Evolutionary conservation across 2,329 filamentous ascomycete genomes (phyloP).

Genomic region (Cryphonectria radicalis): DNA sequence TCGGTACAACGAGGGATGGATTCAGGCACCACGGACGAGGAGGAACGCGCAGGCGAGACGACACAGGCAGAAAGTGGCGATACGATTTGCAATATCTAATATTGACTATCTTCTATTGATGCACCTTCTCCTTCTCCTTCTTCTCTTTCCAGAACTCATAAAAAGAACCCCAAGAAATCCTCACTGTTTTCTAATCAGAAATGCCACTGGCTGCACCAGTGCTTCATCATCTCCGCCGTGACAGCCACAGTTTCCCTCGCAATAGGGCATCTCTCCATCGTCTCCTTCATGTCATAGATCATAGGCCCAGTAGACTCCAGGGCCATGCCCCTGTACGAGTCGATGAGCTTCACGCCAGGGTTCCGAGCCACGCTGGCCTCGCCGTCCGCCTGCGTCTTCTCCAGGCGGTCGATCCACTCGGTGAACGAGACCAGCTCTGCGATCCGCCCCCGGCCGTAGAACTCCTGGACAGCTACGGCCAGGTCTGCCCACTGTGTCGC

Average conservation of each 20-base stretch:
- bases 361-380: conserved; percentile 43
- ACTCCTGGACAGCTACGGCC: conserved; percentile 42
- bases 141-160: neutral
- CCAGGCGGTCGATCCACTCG: conserved; percentile 49
- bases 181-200: conserved; percentile 28
- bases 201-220: conserved; percentile 52
- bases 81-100: no score
- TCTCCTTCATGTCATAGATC: conserved; percentile 45
- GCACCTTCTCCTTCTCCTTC: no score
- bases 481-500: conserved; percentile 45
- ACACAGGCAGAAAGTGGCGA: neutral
- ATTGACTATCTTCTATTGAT: no score
- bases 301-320: conserved; percentile 32
- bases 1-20: no score
- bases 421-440: conserved; percentile 42
- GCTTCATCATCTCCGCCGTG: conserved; percentile 46
- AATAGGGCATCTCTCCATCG: conserved; percentile 43
- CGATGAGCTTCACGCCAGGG: conserved; percentile 54
- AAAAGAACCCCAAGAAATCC: neutral
- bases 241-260: conserved; percentile 45
- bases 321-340: conserved; percentile 46
- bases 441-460: conserved; percentile 42
- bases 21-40: no score
- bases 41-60: no score
- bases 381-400: conserved; percentile 42